Evolutionary conservation across 108 stramenopile species (phyloP).

Genomic region (Pseudonitzschia multistriata): DNA sequence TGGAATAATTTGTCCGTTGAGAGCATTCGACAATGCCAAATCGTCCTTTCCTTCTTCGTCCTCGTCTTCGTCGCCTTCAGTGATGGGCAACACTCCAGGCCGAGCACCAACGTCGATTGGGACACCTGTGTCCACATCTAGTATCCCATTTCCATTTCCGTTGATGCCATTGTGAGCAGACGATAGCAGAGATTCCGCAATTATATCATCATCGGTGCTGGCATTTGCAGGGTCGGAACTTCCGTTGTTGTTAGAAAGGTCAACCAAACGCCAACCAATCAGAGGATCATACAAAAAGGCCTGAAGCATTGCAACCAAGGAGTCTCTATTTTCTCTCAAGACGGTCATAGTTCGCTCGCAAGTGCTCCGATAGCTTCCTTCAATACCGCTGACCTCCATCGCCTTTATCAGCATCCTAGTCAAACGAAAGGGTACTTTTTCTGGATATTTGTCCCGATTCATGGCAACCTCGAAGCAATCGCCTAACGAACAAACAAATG

Average conservation of each 20-base stretch:
- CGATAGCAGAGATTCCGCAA: not conserved
- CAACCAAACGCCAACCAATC: conserved; percentile 96
- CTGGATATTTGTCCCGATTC: conserved; percentile 98
- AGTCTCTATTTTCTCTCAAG: conserved; percentile 93
- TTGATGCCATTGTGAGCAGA: not conserved
- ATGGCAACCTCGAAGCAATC: conserved; percentile 99
- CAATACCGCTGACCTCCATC: conserved; percentile 98
- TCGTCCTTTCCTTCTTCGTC: conserved; percentile 36
- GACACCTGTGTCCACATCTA: conserved; percentile 19
- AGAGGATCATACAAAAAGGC: conserved; percentile 99
- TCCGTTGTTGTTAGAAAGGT: conserved; percentile 25
- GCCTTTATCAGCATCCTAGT: conserved; percentile 99
- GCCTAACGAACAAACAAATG: conserved; percentile 26
- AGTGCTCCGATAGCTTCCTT: conserved; percentile 96
- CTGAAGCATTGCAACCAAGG: conserved; percentile 97
- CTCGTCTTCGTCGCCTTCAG: conserved; percentile 48
- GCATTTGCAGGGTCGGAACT: conserved; percentile 17
- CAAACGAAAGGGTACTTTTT: conserved; percentile 97
- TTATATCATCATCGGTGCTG: not conserved
- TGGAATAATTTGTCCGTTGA: not conserved
- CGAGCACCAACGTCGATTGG: conserved; percentile 27
- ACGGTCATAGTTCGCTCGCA: conserved; percentile 97
- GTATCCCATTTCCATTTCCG: conserved; percentile 6
- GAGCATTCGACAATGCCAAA: conserved; percentile 3
- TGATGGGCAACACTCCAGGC: conserved; percentile 34